A percentile compares a stretch with the other conserved stretches of the same genome.
Conservation (phyloP, 768 basidiomycete species). For the Lactarius deliciosus region DNA sequence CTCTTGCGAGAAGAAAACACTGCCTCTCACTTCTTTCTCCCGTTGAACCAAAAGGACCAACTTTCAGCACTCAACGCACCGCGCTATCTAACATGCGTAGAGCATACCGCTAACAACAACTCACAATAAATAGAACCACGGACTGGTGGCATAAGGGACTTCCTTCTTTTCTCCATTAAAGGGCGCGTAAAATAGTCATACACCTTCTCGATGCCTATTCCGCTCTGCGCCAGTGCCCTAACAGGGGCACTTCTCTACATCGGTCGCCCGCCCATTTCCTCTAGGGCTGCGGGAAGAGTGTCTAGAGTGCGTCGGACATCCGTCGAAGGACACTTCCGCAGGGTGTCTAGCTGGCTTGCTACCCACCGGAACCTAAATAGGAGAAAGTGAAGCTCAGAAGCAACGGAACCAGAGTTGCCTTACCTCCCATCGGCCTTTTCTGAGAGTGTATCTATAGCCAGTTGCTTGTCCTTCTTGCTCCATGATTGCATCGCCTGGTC, state of each 20-base stretch:
- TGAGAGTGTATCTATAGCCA: conserved; percentile 8
- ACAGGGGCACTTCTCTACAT: background rate
- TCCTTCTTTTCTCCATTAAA: background rate
- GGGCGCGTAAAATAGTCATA: conserved; percentile 4
- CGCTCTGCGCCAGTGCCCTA: background rate
- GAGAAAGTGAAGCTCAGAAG: background rate
- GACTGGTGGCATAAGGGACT: background rate
- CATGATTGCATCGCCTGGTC: conserved; percentile 7
- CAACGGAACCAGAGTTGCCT: background rate
- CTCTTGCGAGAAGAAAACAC: too few species aligned
- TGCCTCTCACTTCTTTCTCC: too few species aligned
- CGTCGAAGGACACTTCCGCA: background rate
- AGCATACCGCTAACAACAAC: background rate
- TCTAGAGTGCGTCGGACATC: background rate
- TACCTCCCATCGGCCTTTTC: conserved; percentile 11
- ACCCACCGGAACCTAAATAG: conserved; percentile 12
- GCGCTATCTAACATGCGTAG: conserved; percentile 8
- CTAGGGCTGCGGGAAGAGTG: background rate
- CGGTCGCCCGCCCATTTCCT: background rate
- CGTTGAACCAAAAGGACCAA: too few species aligned
- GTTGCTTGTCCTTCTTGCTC: conserved; percentile 1
- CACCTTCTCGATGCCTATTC: background rate
- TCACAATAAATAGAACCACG: background rate
- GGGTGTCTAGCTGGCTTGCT: conserved; percentile 5
- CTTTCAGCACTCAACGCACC: background rate